Percentiles rank a stretch among this genome's conserved stretches.
Conservation (phyloP, 805 yeast genomes). For the Starmerella powellii region DNA sequence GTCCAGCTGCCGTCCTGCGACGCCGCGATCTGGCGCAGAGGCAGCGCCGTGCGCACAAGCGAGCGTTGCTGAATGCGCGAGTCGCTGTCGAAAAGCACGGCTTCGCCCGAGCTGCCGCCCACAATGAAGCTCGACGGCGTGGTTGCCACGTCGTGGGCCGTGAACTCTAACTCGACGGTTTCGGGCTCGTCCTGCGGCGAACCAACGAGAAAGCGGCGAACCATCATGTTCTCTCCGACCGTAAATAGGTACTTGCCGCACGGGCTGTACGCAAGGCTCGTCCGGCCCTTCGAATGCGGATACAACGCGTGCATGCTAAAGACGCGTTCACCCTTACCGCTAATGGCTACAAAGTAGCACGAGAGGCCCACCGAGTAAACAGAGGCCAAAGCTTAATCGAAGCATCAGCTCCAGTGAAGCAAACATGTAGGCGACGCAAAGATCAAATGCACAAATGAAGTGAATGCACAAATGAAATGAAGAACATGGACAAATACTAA, state of each 20-base stretch:
- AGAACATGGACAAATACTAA: no score
- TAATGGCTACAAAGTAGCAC: no score
- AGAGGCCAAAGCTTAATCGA: no score
- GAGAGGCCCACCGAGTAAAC: no score
- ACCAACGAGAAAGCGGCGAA: slow-evolving; percentile 28
- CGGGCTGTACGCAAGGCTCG: slow-evolving; percentile 27
- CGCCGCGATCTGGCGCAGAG: slow-evolving; percentile 28
- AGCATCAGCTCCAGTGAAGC: no score
- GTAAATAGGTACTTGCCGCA: slow-evolving; percentile 29
- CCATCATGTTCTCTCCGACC: slow-evolving; percentile 29
- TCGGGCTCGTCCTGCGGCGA: slow-evolving; percentile 26
- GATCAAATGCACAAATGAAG: no score
- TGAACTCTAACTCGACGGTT: slow-evolving; percentile 24
- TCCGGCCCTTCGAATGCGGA: slow-evolving; percentile 29
- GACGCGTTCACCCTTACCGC: neutral
- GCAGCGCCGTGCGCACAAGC: slow-evolving; percentile 26
- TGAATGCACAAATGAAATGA: no score
- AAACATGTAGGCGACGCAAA: no score
- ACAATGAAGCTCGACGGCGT: slow-evolving; percentile 29
- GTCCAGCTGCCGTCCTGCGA: slow-evolving; percentile 30
- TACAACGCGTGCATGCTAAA: slow-evolving; percentile 23
- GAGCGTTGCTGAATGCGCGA: slow-evolving; percentile 11
- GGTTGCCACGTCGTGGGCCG: slow-evolving; percentile 24
- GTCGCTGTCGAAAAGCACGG: slow-evolving; percentile 26
- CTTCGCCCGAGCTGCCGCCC: slow-evolving; percentile 36